phyloP scores from a whole-genome alignment of 2,329 filamentous ascomycete genomes.

The Pseudocercospora pini-densiflorae region DNA sequence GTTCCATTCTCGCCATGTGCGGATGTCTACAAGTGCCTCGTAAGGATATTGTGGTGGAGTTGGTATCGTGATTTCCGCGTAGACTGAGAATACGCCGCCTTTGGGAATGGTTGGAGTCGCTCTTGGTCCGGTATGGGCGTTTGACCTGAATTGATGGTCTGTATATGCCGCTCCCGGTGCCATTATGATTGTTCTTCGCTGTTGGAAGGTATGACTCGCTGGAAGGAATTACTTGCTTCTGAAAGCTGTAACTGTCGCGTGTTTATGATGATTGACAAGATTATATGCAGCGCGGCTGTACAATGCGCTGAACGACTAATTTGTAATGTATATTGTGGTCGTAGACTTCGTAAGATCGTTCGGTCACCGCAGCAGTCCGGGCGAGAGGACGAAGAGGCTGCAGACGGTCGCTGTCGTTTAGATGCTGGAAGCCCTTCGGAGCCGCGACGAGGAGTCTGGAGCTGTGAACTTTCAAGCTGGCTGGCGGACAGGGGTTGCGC shows the following conservation, averaged over 20 bases:
- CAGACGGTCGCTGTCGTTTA: no score
- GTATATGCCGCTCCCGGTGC: constrained; percentile 23
- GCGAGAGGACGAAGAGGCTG: neutral
- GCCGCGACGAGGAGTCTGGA: no score
- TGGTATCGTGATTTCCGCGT: constrained; percentile 43
- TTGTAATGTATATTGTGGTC: neutral
- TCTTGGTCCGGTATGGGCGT: constrained; percentile 33
- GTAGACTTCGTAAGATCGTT: neutral
- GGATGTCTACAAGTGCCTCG: constrained; percentile 49
- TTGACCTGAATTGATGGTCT: constrained; percentile 36
- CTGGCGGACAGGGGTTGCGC: no score
- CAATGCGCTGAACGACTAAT: neutral
- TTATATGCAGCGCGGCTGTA: neutral
- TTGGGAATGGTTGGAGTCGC: constrained; percentile 36
- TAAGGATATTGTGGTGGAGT: constrained; percentile 50
- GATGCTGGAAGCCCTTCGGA: no score
- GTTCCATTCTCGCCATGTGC: constrained; percentile 55
- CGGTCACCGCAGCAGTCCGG: neutral
- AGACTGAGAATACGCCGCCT: constrained; percentile 41
- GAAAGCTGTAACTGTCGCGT: neutral
- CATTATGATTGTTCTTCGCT: constrained; percentile 8
- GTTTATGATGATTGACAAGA: neutral
- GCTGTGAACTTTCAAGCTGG: no score
- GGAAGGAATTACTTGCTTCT: neutral
- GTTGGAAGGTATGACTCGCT: neutral